phyloP scores from a whole-genome alignment of 1,284 basidiomycete genomes.

The Sphagnurus paluster region DNA sequence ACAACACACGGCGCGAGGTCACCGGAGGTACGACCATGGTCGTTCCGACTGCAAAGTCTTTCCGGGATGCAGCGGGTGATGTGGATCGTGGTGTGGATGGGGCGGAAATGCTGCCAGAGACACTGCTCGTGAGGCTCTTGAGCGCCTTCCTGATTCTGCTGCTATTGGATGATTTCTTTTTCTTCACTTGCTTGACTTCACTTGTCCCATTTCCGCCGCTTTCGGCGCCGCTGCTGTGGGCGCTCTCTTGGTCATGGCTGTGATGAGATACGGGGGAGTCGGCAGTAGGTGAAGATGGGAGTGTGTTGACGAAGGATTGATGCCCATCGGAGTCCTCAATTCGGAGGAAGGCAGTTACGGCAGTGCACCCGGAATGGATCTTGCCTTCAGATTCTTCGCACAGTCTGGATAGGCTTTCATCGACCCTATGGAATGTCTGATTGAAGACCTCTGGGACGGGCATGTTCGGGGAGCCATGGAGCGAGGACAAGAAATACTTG shows the following conservation, averaged over 20 bases:
- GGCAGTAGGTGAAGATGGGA: constrained; percentile 28
- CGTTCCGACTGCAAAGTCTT: constrained; percentile 27
- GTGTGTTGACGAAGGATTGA: constrained; percentile 57
- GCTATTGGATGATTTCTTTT: constrained; percentile 42
- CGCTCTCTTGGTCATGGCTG: constrained; percentile 30
- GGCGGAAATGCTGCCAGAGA: constrained; percentile 29
- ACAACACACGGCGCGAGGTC: constrained; percentile 74
- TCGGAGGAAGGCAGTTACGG: constrained; percentile 96
- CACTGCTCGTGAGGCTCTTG: constrained; percentile 47
- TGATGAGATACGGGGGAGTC: constrained; percentile 35
- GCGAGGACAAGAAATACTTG: constrained; percentile 57
- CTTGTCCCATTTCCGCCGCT: constrained; percentile 19
- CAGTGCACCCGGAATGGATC: constrained; percentile 96
- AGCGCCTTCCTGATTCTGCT: constrained; percentile 60
- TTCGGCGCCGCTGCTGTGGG: constrained; percentile 31
- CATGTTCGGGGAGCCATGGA: constrained; percentile 48
- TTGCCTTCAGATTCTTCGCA: constrained; percentile 84
- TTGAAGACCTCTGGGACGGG: constrained; percentile 91
- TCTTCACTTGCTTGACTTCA: constrained; percentile 32
- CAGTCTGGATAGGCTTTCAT: constrained; percentile 78
- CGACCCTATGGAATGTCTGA: constrained; percentile 91
- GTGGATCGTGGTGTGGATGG: constrained; percentile 36
- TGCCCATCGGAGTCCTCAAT: constrained; percentile 78
- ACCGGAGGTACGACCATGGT: constrained; percentile 48
- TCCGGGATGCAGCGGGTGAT: constrained; percentile 37